Base-by-base conservation (phyloP, 192 early-diverging fungal genomes). In the Coemansia sp. region DNA sequence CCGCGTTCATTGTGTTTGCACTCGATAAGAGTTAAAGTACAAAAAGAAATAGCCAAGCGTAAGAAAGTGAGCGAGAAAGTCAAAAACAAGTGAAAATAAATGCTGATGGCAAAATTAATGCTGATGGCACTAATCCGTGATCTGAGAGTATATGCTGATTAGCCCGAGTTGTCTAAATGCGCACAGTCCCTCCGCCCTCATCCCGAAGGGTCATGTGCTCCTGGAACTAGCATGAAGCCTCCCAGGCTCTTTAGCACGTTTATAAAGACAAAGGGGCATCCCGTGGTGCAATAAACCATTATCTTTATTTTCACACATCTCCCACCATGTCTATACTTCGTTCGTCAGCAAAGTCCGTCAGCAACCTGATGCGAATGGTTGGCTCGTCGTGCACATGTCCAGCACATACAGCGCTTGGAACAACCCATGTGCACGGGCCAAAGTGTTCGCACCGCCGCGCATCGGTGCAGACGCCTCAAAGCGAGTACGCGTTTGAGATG, bases 401-500 rank as follows among this genome's bases (percentile, higher is more conserved):
- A 16, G 75, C 81, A 25, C 81, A 83, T 64, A 56, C 72, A 0
- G 62, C 60, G 2, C 53, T 38, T 4, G 43, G 53, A n/a, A 26
- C 27, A 6, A 41, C 62, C 4, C 68, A 67, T 22, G 57, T 65
- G 27, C 61, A 72, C 68, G 23, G 27, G 5, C 80, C 59, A 19
- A 29, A 38, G 2, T 62, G 70, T 60, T 35, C 59, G 23, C 67
- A 55, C 23, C 61, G 74, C 3, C 68, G 53, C 39, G 74, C 74
- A 16, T 77, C 80, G 17, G 62, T 37, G 1, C 39, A 47, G n/a
- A 69, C 56, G 14, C 59, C 68, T 3, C 57, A 45, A 23, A 60
- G 69, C 62, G 89, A 91, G 65, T 91, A 91, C 68, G 89, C 89
- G 14, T 91, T 88, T 39, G 89, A 93, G 82, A 93, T 95, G 91